Conservation (phyloP, 2,329 filamentous ascomycete genomes). For the Fusarium acutatum region DNA sequence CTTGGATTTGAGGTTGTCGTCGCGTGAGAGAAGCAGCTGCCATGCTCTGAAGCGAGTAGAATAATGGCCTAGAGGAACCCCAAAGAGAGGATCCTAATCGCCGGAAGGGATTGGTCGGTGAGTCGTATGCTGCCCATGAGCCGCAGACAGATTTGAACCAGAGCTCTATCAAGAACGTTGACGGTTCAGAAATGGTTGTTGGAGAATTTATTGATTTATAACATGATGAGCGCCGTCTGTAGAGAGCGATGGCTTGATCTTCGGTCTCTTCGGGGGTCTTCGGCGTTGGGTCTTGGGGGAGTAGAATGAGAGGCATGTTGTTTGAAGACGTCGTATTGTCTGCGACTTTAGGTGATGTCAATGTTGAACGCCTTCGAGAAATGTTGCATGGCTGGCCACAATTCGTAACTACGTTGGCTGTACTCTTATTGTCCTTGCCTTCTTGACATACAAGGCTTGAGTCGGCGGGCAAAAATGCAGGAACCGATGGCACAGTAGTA, state of each 20-base stretch:
- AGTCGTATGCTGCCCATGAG: slow-evolving; percentile 36
- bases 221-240: not conserved
- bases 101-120: slow-evolving; percentile 28
- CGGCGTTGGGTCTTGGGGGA: not conserved
- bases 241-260: not conserved
- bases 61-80: slow-evolving; percentile 15
- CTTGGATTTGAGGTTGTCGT: slow-evolving; percentile 21
- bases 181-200: slow-evolving; percentile 26
- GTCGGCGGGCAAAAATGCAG: not conserved
- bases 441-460: not conserved
- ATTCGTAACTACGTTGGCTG: fast-evolving
- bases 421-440: too few species aligned
- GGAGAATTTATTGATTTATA: not conserved
- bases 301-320: not conserved
- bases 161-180: slow-evolving; percentile 21
- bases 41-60: slow-evolving; percentile 37
- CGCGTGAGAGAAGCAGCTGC: slow-evolving; percentile 22
- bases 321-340: not conserved
- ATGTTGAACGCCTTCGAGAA: not conserved
- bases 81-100: slow-evolving; percentile 22
- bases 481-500: not conserved
- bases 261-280: not conserved
- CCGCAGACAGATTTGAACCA: slow-evolving; percentile 37
- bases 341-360: not conserved
- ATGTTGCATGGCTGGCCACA: not conserved